Base-by-base conservation (phyloP, 164 flowering plant species). In the Stephania cephalantha region DNA sequence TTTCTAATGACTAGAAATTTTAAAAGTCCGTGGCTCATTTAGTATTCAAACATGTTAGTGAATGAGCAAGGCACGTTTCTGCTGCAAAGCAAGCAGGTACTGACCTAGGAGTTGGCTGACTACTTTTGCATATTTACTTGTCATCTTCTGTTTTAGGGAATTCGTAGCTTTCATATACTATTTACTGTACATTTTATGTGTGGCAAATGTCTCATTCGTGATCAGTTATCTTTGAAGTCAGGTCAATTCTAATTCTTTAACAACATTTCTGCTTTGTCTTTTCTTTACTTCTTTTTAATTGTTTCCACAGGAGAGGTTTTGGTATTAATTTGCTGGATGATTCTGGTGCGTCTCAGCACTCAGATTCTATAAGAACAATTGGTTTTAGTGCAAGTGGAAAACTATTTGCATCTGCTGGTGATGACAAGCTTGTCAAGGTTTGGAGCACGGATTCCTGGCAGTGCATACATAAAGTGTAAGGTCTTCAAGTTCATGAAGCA, bases 361-460 rank as follows among this genome's bases (percentile, higher is more conserved):
- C 84, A 20, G 95, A 90, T 80, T 90, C 92, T n/a, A 85, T 95
- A 68, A 85, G 98, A 78, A 92, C 94, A 70, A 85, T 93, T 68
- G 83, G 88, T 58, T 93, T 83, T 75, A 86, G 93, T 65, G 88
- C 87, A 71, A 85, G 82, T 1, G 97, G 97, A 69, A 85, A 86
- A 81, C 83, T 89, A 48, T 89, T 93, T 79, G 91, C 83, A 22
- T 89, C 97, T 42, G 95, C 91, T 73, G 99, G 99, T 22, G 99
- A 95, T 87, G 99, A 93, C 76, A 95, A 93, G 73, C 84, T 89
- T 46, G 94, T 91, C 73, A 95, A 92, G 82, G 79, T 95, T 75
- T 95, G 97, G 99, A 80, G 79, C 30, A 80, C 91, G 5, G 86
- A 87, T 76, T 78, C 90, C 13, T 93, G 97, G 97, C 87, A 69